Percentiles rank a stretch among this genome's conserved stretches.
These are phyloP conservation scores for Podila epicladia DNA, from an alignment of 192 early-diverging fungal genomes.

Conservation along the genomic window DNA sequence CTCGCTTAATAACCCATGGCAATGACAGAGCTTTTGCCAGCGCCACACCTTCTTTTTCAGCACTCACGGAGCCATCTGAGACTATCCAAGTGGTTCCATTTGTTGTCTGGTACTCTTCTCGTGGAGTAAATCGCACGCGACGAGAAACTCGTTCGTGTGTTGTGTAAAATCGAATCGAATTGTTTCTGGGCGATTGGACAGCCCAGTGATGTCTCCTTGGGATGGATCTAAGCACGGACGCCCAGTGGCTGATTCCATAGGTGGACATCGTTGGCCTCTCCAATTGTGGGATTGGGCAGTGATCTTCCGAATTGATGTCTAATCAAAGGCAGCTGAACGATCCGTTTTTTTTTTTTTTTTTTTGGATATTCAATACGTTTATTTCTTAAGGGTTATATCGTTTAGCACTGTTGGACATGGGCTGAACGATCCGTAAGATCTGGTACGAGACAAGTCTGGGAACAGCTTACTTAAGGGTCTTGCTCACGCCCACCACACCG, in stretches of 20 bases:
- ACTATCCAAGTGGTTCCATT: constrained; percentile 37
- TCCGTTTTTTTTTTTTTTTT: too few species aligned
- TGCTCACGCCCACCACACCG: too few species aligned
- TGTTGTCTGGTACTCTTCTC: constrained; percentile 17
- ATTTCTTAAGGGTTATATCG: too few species aligned
- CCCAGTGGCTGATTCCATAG: constrained; percentile 24
- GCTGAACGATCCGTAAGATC: too few species aligned
- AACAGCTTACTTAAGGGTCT: too few species aligned
- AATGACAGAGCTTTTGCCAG: constrained; percentile 29
- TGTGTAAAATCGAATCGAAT: constrained; percentile 1
- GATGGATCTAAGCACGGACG: constrained; percentile 15
- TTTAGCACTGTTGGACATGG: too few species aligned
- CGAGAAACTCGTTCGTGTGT: constrained; percentile 13
- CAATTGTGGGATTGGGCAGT: background rate
- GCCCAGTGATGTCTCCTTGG: constrained; percentile 5
- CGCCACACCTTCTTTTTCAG: constrained; percentile 39
- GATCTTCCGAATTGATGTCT: background rate
- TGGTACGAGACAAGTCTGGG: too few species aligned
- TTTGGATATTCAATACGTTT: too few species aligned
- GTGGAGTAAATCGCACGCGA: constrained; percentile 6
- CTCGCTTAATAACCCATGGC: constrained; percentile 41
- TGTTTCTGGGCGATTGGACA: background rate
- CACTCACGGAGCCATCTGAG: constrained; percentile 35
- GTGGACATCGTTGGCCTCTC: too few species aligned
- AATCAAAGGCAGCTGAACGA: too few species aligned